These are phyloP conservation scores for Dictyostelium purpureum DNA, from an alignment of 78 protist species.

Conservation along the genomic window DNA sequence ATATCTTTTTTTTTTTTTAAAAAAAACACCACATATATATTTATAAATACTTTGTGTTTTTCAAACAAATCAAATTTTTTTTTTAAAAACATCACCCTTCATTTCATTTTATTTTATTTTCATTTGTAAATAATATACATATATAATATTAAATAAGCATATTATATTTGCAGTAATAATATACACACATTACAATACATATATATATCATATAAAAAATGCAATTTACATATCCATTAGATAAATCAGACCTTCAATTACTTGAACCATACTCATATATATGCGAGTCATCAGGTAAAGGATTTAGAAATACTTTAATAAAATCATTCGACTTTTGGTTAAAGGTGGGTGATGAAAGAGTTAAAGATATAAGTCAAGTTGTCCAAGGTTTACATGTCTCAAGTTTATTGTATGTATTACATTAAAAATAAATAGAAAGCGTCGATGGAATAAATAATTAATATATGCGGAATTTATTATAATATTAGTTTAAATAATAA, in stretches of 20 bases:
- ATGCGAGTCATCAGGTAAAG: conserved; percentile 88
- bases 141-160: no score
- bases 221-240: conserved; percentile 40
- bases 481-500: no score
- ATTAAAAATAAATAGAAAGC: background rate
- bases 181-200: no score
- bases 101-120: background rate
- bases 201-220: background rate
- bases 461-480: no score
- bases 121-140: no score
- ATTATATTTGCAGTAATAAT: no score
- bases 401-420: conserved; percentile 78
- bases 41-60: background rate
- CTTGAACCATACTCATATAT: conserved; percentile 85
- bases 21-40: background rate
- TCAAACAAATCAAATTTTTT: background rate
- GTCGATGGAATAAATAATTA: no score
- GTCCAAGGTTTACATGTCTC: conserved; percentile 88
- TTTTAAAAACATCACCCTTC: background rate
- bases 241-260: conserved; percentile 7
- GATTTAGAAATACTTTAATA: conserved; percentile 81
- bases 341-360: conserved; percentile 59
- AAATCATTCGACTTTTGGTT: conserved; percentile 93
- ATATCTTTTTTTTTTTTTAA: no score
- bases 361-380: conserved; percentile 58